phyloP scores from a whole-genome alignment of 2,329 filamentous ascomycete species.

The Leptodontidium sp. region DNA sequence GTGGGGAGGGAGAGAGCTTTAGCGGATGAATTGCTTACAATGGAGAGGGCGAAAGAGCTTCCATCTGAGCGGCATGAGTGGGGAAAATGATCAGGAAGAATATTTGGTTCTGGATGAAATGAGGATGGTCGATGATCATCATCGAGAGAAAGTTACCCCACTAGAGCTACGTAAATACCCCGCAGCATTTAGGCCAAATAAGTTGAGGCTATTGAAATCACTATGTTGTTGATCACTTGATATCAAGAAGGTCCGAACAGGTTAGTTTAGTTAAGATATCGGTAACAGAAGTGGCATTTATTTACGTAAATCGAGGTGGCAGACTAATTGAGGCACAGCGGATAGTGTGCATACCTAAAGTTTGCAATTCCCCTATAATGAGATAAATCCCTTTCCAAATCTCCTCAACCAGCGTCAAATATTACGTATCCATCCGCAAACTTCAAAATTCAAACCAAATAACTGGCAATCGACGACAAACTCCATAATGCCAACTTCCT shows the following conservation, averaged over 20 bases:
- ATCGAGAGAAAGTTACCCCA: not conserved
- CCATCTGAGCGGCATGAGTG: too few relatives aligned
- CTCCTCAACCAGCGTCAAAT: not conserved
- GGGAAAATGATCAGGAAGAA: too few relatives aligned
- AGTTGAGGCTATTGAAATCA: not conserved
- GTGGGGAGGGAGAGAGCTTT: too few relatives aligned
- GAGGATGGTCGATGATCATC: too few relatives aligned
- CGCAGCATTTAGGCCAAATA: not conserved
- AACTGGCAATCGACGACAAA: not conserved
- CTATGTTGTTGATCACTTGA: not conserved
- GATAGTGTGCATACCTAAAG: not conserved
- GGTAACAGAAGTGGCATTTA: not conserved
- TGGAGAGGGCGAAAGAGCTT: too few relatives aligned
- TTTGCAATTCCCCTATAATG: not conserved
- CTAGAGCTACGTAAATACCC: not conserved
- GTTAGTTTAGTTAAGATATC: too few relatives aligned
- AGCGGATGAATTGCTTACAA: too few relatives aligned
- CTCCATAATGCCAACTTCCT: not conserved
- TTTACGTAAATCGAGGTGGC: not conserved
- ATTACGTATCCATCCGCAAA: not conserved
- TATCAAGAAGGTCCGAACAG: not conserved
- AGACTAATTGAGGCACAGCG: not conserved
- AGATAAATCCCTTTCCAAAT: not conserved
- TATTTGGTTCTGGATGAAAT: too few relatives aligned
- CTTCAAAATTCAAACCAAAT: not conserved